Evolutionary conservation across 306 rosid species (phyloP), one percentile per base, ranked within the genome.

Genomic region (Macrotyloma uniflorum): DNA sequence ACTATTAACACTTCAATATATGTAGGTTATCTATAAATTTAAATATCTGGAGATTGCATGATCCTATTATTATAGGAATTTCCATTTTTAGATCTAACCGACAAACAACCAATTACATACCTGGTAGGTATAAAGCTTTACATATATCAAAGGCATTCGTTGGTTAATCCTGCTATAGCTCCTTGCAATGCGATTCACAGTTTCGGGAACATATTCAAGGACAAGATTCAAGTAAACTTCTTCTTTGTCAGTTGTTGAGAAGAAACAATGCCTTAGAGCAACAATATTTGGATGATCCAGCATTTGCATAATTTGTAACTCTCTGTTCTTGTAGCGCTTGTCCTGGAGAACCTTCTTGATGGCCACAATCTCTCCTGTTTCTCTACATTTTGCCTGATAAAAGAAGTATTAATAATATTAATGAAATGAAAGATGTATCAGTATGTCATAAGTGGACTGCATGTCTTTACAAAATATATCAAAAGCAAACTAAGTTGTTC

Each of bases 321-420:
- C 99, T 85, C 99, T 88, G 78, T 95, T 95, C 85, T 93, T 95
- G 90, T 92, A 95, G 71, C 99, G 95, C 89, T 91, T 92, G 90
- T 95, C 99, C 83, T 95, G 99, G 72, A 95, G 96, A 81, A 95
- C 99, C 88, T 95, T 95, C 89, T 95, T 95, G 80, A 95, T 95
- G 70, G 99, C 99, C 40, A 95, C 97, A 84, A 92, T 90, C 87
- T 95, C 99, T 76, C 98, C 99, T 1, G 99, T 93, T 85, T 95
- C 99, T 88, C 98, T 93, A 75, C 99, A 95, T 80, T 95, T 95
- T 23, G 99, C 99, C 99, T 95, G 75, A 69, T 18, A 58, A 72
- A 73, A 84, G 75, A n/a, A n/a, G n/a, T n/a, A n/a, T n/a, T n/a
- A n/a, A n/a, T n/a, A n/a, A n/a, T 28, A 63, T 65, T 24, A 36